phyloP scores from a whole-genome alignment of 1,284 basidiomycete genomes.

The Farysia itapuensis region DNA sequence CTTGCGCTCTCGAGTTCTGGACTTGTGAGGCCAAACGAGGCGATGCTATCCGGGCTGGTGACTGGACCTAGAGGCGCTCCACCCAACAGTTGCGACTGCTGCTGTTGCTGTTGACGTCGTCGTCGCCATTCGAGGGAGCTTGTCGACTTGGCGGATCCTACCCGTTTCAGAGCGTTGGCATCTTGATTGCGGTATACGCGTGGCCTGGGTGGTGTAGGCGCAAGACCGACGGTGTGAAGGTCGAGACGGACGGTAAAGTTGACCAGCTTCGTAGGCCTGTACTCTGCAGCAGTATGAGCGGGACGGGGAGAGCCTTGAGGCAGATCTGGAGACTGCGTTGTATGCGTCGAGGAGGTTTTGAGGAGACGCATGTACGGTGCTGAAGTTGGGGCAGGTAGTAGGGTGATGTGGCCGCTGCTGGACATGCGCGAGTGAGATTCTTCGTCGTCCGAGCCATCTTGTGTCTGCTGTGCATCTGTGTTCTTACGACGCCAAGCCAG shows the following conservation, averaged over 20 bases:
- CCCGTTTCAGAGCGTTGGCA: slow-evolving; percentile 5
- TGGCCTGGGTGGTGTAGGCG: slow-evolving; percentile 29
- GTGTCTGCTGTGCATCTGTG: slow-evolving; percentile 9
- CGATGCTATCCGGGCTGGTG: slow-evolving; percentile 16
- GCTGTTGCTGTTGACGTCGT: slow-evolving; percentile 5
- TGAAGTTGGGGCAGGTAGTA: slow-evolving; percentile 13
- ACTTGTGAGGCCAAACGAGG: slow-evolving; percentile 5
- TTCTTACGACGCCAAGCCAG: slow-evolving; percentile 32
- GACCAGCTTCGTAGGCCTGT: slow-evolving; percentile 4
- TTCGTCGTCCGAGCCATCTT: slow-evolving; percentile 29
- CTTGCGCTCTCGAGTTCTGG: slow-evolving; percentile 9
- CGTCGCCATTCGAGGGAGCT: slow-evolving; percentile 16
- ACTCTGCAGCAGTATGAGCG: slow-evolving; percentile 6
- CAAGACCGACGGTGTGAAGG: slow-evolving; percentile 42
- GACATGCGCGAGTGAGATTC: slow-evolving; percentile 23
- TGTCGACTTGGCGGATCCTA: slow-evolving; percentile 12
- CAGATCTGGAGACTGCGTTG: slow-evolving; percentile 4
- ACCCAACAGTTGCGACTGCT: slow-evolving; percentile 2
- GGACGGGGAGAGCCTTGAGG: no score
- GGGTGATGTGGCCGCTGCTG: slow-evolving; percentile 8
- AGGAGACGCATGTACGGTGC: slow-evolving; percentile 36
- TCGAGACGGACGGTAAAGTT: slow-evolving; percentile 48
- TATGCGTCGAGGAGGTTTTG: slow-evolving; percentile 7
- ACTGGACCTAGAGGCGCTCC: slow-evolving; percentile 3
- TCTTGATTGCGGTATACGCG: slow-evolving; percentile 11